Evolutionary conservation across 495 filamentous ascomycete species (phyloP), one percentile per base, ranked within the genome.

Genomic region (Hamigera avellanea): DNA sequence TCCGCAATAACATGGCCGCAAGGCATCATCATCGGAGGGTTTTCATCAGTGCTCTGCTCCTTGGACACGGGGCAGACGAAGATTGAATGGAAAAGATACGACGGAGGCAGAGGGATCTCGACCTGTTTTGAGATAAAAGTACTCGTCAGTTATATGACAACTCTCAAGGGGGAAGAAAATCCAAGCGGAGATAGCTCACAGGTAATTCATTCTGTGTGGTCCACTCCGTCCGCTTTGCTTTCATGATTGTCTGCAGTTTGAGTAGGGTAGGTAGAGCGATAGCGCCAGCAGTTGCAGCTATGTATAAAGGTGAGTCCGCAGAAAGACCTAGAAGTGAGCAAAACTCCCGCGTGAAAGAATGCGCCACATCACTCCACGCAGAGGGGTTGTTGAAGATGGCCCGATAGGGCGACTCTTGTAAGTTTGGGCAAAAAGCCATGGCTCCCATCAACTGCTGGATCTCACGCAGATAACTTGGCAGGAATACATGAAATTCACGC

Each of bases 31-130:
- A 95, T 91, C 1, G 91, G 91, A 13, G 91, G 89, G 54, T 96
- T 99, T 13, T 65, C 54, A 48, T 95, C 91, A 0, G 88, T 96
- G 0, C 83, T 84, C 55, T 99, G 91, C 46, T 93, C 93, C 60
- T 95, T 95, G 43, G 78, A 82, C 9, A 99, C 93, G 3, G 91
- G 91, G 50, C 91, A 99, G 19, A 99, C 91, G 50, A 99, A 96
- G 50, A 99, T 95, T 29, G 77, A 80, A 58, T 99, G 91, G 68
- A 89, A 99, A 32, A 86, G 73, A 66, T 93, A 94, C 26, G 76
- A 75, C 14, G 74, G 70, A 0, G 91, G 91, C 0, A 99, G 72
- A 0, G 91, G 80, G 1, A 91, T 93, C 61, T 95, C 91, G 39
- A 93, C 79, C 76, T 80, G 41, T 13, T n/a, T n/a, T n/a, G n/a